Percentiles rank a stretch among this genome's conserved stretches.
phyloP scores from a whole-genome alignment of 2,329 filamentous ascomycete species.

The Pseudocercospora fuligena region DNA sequence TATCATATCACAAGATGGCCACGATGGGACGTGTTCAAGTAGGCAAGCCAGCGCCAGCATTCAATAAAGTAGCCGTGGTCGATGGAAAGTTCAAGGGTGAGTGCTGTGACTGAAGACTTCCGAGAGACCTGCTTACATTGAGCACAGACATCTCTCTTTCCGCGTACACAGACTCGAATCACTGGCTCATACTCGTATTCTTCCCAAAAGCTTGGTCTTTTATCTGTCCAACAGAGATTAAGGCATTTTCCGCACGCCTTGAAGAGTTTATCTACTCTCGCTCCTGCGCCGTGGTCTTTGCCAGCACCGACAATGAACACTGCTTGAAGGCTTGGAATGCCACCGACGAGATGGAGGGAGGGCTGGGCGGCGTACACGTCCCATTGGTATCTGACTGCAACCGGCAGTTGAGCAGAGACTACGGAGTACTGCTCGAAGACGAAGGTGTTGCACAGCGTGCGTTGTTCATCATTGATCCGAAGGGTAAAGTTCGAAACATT shows the following conservation, averaged over 20 bases:
- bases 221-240: slow-evolving; percentile 69
- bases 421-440: slow-evolving; percentile 68
- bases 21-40: slow-evolving; percentile 26
- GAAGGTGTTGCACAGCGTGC: slow-evolving; percentile 67
- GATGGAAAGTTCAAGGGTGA: slow-evolving; percentile 40
- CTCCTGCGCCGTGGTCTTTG: slow-evolving; percentile 64
- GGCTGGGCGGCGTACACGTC: slow-evolving; percentile 64
- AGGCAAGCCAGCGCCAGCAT: slow-evolving; percentile 37
- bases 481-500: slow-evolving; percentile 64
- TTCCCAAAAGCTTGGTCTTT: slow-evolving; percentile 72
- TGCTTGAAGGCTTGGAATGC: slow-evolving; percentile 63
- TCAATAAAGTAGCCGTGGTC: slow-evolving; percentile 36
- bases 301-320: slow-evolving; percentile 67
- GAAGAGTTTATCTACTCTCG: slow-evolving; percentile 61
- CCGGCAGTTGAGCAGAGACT: slow-evolving; percentile 63
- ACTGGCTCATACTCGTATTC: slow-evolving; percentile 69
- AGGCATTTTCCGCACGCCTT: slow-evolving; percentile 67
- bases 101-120: neutral
- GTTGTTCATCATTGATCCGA: slow-evolving; percentile 69
- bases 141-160: slow-evolving; percentile 36
- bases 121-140: slow-evolving; percentile 1
- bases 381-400: slow-evolving; percentile 67
- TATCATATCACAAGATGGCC: neutral
- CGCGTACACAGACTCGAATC: slow-evolving; percentile 43
- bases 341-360: slow-evolving; percentile 64